These are phyloP conservation scores for Pythium apleroticum DNA, from an alignment of 352 stramenopile species.

Conservation along the genomic window DNA sequence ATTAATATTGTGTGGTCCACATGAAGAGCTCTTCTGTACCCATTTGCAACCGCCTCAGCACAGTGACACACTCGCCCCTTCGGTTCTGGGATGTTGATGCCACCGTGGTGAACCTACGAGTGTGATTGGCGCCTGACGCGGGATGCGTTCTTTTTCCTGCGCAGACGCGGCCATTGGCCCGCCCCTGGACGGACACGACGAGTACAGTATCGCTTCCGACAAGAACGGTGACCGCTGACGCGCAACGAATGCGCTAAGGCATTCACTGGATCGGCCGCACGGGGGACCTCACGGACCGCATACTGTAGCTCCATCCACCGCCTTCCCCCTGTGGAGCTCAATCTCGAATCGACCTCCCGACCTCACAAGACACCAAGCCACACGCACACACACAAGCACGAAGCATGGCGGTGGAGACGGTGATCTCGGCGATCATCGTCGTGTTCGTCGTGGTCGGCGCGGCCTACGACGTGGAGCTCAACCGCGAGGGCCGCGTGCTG, in stretches of 20 bases:
- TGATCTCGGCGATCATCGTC: conserved; percentile 58
- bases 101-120: background rate
- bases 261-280: background rate
- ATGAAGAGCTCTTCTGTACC: conserved; percentile 5
- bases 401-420: conserved; percentile 42
- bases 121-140: conserved; percentile 6
- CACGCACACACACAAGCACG: no score
- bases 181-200: background rate
- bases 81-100: conserved; percentile 1
- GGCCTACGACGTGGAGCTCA: conserved; percentile 69
- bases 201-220: conserved; percentile 20
- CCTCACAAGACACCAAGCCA: background rate
- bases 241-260: background rate
- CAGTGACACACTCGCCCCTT: background rate
- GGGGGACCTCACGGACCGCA: no score
- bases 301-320: background rate
- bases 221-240: conserved; percentile 18
- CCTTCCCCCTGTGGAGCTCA: background rate
- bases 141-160: conserved; percentile 12
- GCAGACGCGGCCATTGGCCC: conserved; percentile 3
- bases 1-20: background rate
- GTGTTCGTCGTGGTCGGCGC: conserved; percentile 52
- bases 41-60: background rate
- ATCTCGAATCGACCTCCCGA: background rate
- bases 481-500: conserved; percentile 44